phyloP scores from a whole-genome alignment of 805 yeast species.

The Myxozyma monticola region DNA sequence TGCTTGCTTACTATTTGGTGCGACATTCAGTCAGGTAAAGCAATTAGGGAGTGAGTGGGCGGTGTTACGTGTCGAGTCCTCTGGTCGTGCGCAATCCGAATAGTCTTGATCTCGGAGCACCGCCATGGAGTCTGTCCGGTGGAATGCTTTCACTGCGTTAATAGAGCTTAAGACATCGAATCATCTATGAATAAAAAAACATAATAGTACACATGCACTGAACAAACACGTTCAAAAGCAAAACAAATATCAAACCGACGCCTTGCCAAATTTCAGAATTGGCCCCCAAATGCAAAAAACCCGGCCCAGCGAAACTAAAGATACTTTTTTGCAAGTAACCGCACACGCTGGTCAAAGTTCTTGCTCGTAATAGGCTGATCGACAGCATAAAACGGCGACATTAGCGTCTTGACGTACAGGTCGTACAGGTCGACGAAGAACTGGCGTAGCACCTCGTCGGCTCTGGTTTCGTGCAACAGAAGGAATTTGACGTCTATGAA shows the following conservation, averaged over 20 bases:
- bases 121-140: too few species aligned
- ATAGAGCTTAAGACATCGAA: too few species aligned
- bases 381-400: conserved; percentile 82
- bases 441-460: conserved; percentile 75
- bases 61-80: too few species aligned
- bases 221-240: neutral
- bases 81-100: too few species aligned
- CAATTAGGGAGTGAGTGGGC: too few species aligned
- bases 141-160: too few species aligned
- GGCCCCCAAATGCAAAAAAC: neutral
- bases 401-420: conserved; percentile 75
- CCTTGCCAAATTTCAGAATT: neutral
- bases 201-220: neutral
- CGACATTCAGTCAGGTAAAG: too few species aligned
- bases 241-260: neutral
- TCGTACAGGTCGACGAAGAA: conserved; percentile 86
- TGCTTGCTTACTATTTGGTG: too few species aligned
- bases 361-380: conserved; percentile 74
- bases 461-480: conserved; percentile 60
- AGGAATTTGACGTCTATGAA: conserved; percentile 63
- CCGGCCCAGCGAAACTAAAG: conserved; percentile 42
- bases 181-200: neutral
- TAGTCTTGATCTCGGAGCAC: too few species aligned
- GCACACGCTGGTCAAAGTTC: conserved; percentile 73
- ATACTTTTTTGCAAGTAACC: conserved; percentile 72